A percentile compares a stretch with the other conserved stretches of the same genome.
Evolutionary conservation across 495 filamentous ascomycete genomes (phyloP).

Genomic region (Aspergillus baeticus): DNA sequence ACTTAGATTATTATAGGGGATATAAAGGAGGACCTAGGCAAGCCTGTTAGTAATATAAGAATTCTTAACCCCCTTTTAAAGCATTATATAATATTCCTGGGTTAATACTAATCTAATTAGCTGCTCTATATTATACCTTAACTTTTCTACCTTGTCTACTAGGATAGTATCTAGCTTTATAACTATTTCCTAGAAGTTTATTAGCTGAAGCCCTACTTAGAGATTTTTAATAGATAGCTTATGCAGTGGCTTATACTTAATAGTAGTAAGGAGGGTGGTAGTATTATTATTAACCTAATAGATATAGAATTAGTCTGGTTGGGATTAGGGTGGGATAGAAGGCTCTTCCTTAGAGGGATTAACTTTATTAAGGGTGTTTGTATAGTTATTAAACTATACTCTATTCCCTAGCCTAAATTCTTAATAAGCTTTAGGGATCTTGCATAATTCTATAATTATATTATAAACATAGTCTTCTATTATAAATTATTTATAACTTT

Average conservation of each 20-base stretch:
- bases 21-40: slow-evolving; percentile 26
- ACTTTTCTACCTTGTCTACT: slow-evolving; percentile 16
- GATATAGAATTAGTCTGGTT: slow-evolving; percentile 27
- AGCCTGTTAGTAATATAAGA: slow-evolving; percentile 32
- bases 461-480: slow-evolving; percentile 26
- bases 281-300: background rate
- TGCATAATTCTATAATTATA: slow-evolving; percentile 27
- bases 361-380: slow-evolving; percentile 17
- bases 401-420: slow-evolving; percentile 28
- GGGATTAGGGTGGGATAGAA: slow-evolving; percentile 11
- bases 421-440: slow-evolving; percentile 20
- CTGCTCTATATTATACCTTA: slow-evolving; percentile 25
- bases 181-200: slow-evolving; percentile 13
- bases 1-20: slow-evolving; percentile 31
- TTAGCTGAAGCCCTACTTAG: background rate
- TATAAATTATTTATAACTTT: slow-evolving; percentile 27
- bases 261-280: background rate
- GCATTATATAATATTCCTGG: slow-evolving; percentile 31
- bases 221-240: background rate
- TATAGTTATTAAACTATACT: slow-evolving; percentile 26
- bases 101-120: slow-evolving; percentile 22
- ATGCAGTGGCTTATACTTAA: background rate
- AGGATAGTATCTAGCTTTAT: slow-evolving; percentile 19
- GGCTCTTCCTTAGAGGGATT: background rate
- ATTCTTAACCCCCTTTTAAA: slow-evolving; percentile 30